Evolutionary conservation across 1,284 basidiomycete genomes (phyloP).

Genomic region (Naganishia liquefaciens): DNA sequence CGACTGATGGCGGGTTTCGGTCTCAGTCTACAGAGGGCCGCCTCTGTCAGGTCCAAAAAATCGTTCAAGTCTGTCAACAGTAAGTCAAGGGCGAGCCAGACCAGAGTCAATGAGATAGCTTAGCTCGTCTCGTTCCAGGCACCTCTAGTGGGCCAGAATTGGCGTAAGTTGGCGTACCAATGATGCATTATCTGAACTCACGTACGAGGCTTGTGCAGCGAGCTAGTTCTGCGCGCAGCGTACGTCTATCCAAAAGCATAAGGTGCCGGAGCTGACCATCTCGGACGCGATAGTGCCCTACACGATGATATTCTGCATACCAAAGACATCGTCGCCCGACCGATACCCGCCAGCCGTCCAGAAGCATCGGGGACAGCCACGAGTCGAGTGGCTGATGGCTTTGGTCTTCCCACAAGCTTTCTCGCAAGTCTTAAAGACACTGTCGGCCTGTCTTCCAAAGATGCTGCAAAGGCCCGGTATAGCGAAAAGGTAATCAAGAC

Average conservation of each 20-base stretch:
- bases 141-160: conserved; percentile 8
- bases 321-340: conserved; percentile 18
- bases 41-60: conserved; percentile 18
- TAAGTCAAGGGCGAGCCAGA: background rate
- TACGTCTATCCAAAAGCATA: background rate
- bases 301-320: conserved; percentile 24
- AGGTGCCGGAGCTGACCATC: background rate
- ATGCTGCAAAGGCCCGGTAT: conserved; percentile 60
- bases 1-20: background rate
- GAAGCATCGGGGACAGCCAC: background rate
- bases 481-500: conserved; percentile 88
- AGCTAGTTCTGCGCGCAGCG: conserved; percentile 19
- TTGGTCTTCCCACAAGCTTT: conserved; percentile 20
- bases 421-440: conserved; percentile 31
- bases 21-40: conserved; percentile 9
- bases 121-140: background rate
- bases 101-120: background rate
- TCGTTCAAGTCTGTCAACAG: conserved; percentile 25
- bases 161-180: conserved; percentile 6
- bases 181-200: background rate
- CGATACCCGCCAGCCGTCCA: conserved; percentile 2
- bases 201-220: background rate
- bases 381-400: conserved; percentile 13
- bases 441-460: conserved; percentile 27
- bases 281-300: background rate